A percentile compares a stretch with the other conserved stretches of the same genome.
Conservation (phyloP, 2,329 filamentous ascomycete genomes). For the Fusarium equiseti region DNA sequence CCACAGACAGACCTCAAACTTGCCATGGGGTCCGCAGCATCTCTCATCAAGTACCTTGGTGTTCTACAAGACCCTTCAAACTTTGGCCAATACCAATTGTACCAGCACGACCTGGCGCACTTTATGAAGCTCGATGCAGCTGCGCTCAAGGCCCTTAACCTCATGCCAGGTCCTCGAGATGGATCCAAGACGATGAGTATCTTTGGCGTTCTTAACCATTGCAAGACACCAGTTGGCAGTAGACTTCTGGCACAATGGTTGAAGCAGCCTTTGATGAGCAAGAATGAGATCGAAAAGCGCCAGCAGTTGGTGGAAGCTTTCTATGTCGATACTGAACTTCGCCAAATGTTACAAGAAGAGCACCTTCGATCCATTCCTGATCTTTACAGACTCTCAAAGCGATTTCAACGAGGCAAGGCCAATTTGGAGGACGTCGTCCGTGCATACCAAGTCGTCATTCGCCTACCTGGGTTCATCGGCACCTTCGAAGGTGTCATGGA, state of each 20-base stretch:
- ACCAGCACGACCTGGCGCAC: slow-evolving; percentile 95
- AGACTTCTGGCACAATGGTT: slow-evolving; percentile 94
- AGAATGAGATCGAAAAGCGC: slow-evolving; percentile 86
- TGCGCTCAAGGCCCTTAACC: slow-evolving; percentile 90
- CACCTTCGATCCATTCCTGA: slow-evolving; percentile 94
- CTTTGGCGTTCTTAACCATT: slow-evolving; percentile 94
- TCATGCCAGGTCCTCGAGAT: slow-evolving; percentile 96
- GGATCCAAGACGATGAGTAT: slow-evolving; percentile 98
- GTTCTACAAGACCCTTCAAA: slow-evolving; percentile 92
- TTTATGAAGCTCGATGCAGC: slow-evolving; percentile 99
- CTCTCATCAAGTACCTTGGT: slow-evolving; percentile 93
- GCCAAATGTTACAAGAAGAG: slow-evolving; percentile 97
- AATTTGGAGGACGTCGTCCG: slow-evolving; percentile 96
- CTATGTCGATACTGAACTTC: slow-evolving; percentile 88
- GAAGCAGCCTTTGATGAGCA: slow-evolving; percentile 96
- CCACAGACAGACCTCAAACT: slow-evolving; percentile 94
- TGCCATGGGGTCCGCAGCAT: slow-evolving; percentile 94
- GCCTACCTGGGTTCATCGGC: slow-evolving; percentile 88
- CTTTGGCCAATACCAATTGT: slow-evolving; percentile 96
- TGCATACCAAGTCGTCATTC: slow-evolving; percentile 93
- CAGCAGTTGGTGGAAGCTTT: slow-evolving; percentile 97
- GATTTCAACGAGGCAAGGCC: slow-evolving; percentile 91
- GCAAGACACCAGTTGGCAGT: slow-evolving; percentile 95
- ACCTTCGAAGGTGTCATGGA: slow-evolving; percentile 96
- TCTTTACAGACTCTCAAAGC: slow-evolving; percentile 91